These are phyloP conservation scores for Schizosaccharomyces versatilis DNA, from an alignment of 1,139 yeast species.

Conservation along the genomic window DNA sequence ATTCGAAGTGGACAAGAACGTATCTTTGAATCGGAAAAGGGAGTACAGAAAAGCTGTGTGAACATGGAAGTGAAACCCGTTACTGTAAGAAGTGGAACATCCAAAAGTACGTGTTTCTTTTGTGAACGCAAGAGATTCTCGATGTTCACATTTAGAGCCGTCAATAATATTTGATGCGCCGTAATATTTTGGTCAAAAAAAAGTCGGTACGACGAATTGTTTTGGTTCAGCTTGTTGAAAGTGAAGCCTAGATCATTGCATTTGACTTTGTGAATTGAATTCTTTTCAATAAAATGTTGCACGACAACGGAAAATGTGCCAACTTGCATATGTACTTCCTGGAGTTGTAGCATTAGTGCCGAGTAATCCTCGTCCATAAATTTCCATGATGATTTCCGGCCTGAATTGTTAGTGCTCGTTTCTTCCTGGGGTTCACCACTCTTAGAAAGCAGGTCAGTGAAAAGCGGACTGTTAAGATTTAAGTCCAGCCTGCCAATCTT, in stretches of 20 bases:
- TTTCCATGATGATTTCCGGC: not conserved
- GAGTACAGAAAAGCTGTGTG: not conserved
- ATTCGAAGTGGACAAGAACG: not conserved
- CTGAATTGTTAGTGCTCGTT: not conserved
- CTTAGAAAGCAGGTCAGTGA: not conserved
- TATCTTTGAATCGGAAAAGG: not conserved
- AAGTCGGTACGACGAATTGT: not conserved
- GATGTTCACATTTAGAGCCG: not conserved
- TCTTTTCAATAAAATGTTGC: not conserved
- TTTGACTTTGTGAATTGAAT: not conserved
- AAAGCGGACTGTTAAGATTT: not conserved
- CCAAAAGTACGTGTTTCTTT: not conserved
- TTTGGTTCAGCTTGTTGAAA: not conserved
- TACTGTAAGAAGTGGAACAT: not conserved
- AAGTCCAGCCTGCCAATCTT: not conserved
- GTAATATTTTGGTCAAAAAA: not conserved
- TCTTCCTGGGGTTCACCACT: not conserved
- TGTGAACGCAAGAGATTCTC: not conserved
- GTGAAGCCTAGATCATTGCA: not conserved
- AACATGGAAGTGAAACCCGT: not conserved
- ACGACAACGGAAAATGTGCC: not conserved
- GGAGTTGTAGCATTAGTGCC: not conserved
- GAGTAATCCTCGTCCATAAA: not conserved
- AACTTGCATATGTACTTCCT: constrained; percentile 1
- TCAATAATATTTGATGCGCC: not conserved